Percentiles rank a stretch among this genome's conserved stretches.
phyloP scores from a whole-genome alignment of 208 protist species.

The Balamuthia mandrillaris region DNA sequence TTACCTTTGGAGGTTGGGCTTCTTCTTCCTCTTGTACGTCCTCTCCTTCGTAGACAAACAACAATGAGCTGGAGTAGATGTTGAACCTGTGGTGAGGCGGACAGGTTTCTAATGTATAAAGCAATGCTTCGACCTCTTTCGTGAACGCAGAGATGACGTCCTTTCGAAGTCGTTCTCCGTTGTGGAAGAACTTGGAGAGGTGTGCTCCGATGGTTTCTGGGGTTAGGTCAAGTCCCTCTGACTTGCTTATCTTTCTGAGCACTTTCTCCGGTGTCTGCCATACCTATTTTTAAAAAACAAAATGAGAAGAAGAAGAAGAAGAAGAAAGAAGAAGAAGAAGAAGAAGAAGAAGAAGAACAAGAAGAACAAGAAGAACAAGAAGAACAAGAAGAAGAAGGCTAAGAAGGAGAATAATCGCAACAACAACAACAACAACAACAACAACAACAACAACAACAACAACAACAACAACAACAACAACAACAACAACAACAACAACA shows the following conservation, averaged over 20 bases:
- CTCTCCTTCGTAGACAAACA: neutral
- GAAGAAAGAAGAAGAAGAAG: neutral
- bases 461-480: too few species aligned
- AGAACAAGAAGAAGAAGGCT: too few species aligned
- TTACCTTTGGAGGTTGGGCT: too few species aligned
- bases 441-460: too few species aligned
- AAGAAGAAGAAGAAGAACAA: too few species aligned
- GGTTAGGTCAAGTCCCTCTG: neutral
- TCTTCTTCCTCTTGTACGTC: too few species aligned
- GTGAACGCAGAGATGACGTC: neutral
- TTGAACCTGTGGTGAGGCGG: neutral
- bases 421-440: too few species aligned
- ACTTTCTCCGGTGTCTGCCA: neutral
- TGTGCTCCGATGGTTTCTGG: neutral
- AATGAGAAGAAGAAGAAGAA: neutral
- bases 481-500: too few species aligned
- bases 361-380: too few species aligned
- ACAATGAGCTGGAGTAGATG: neutral
- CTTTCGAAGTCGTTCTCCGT: neutral
- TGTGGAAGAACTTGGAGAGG: slow-evolving; percentile 12
- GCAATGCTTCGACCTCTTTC: neutral
- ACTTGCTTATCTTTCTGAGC: neutral
- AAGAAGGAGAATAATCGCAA: too few species aligned
- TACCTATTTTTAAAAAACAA: neutral
- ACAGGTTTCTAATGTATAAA: neutral